These are phyloP conservation scores for Helenozyma rhizophorensis DNA, from an alignment of 805 yeast genomes.

Conservation along the genomic window DNA sequence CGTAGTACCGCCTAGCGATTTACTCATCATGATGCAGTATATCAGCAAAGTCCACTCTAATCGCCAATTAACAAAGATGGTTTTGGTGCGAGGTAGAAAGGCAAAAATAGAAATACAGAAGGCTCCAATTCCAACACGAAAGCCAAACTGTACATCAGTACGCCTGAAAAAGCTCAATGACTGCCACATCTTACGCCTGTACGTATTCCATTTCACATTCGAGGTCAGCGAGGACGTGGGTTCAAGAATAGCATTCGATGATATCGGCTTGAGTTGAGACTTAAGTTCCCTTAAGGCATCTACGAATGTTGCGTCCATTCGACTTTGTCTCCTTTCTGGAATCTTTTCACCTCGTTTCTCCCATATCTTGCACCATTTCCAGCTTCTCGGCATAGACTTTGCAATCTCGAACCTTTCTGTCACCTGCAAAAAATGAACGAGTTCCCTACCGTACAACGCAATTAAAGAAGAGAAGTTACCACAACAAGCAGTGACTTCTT, in stretches of 20 bases:
- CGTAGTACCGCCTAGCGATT: conserved; percentile 79
- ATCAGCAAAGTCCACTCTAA: conserved; percentile 86
- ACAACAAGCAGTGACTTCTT: conserved; percentile 80
- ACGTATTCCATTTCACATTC: conserved; percentile 2
- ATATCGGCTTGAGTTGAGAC: conserved; percentile 8
- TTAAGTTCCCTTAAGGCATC: conserved; percentile 17
- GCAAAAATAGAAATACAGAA: conserved; percentile 63
- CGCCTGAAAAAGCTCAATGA: conserved; percentile 49
- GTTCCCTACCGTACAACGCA: conserved; percentile 57
- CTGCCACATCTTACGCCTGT: conserved; percentile 39
- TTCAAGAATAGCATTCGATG: background rate
- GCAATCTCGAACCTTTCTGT: conserved; percentile 38
- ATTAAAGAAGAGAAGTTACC: conserved; percentile 71
- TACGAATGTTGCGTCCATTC: conserved; percentile 12
- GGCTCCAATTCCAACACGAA: conserved; percentile 77
- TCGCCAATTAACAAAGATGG: conserved; percentile 58
- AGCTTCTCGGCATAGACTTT: conserved; percentile 26
- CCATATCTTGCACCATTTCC: conserved; percentile 58
- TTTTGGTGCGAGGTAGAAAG: conserved; percentile 52
- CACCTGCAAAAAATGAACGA: conserved; percentile 43
- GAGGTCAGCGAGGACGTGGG: background rate
- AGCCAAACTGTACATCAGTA: conserved; percentile 72
- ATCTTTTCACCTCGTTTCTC: conserved; percentile 10
- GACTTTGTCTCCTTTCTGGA: conserved; percentile 2
- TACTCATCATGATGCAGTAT: conserved; percentile 78